Evolutionary conservation across 768 basidiomycete species (phyloP).

Genomic region (Botryobasidium botryosum): DNA sequence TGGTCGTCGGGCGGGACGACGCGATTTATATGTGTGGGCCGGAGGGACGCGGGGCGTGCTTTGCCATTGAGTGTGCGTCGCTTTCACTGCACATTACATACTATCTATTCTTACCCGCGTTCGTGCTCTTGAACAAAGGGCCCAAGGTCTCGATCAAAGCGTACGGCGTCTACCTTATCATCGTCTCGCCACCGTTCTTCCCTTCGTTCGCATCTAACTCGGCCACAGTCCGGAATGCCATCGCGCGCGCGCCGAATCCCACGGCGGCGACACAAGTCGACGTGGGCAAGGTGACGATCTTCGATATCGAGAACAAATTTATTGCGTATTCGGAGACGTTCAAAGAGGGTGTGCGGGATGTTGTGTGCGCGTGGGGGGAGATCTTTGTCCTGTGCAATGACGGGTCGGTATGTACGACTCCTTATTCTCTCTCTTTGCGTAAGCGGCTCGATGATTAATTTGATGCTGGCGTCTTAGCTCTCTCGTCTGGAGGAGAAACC

Average conservation of each 20-base stretch:
- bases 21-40: slow-evolving; percentile 75
- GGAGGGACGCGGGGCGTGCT: slow-evolving; percentile 69
- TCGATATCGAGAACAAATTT: slow-evolving; percentile 85
- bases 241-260: slow-evolving; percentile 30
- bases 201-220: slow-evolving; percentile 48
- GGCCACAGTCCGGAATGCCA: slow-evolving; percentile 59
- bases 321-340: slow-evolving; percentile 73
- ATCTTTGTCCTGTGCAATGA: slow-evolving; percentile 67
- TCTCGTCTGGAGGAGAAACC: slow-evolving; percentile 58
- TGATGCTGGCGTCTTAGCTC: slow-evolving; percentile 27
- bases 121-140: slow-evolving; percentile 27
- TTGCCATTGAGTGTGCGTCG: slow-evolving; percentile 75
- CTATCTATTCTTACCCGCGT: slow-evolving; percentile 4
- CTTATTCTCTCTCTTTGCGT: background rate
- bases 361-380: slow-evolving; percentile 67
- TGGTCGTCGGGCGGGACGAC: slow-evolving; percentile 80
- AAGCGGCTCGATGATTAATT: background rate
- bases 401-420: slow-evolving; percentile 38
- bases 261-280: slow-evolving; percentile 27
- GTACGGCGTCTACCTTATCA: slow-evolving; percentile 71
- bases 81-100: slow-evolving; percentile 1
- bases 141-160: slow-evolving; percentile 62
- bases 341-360: slow-evolving; percentile 63
- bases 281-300: slow-evolving; percentile 64
- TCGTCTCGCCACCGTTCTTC: slow-evolving; percentile 72